Percentiles rank a stretch among this genome's conserved stretches.
Evolutionary conservation across 2,329 filamentous ascomycete genomes (phyloP).

Genomic region (Colletotrichum tamarilloi): DNA sequence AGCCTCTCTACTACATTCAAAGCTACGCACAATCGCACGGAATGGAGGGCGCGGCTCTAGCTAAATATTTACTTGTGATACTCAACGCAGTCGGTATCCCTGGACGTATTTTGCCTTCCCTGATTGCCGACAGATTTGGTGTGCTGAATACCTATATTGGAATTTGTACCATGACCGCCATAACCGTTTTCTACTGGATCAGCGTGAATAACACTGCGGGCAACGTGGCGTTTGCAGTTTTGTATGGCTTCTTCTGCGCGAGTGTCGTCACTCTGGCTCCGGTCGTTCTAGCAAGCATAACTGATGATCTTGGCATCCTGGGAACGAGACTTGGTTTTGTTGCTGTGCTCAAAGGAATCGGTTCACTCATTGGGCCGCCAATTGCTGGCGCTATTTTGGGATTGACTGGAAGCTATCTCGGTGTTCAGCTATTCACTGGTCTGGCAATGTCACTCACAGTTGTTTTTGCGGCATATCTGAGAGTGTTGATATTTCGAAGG

Average conservation of each 20-base stretch:
- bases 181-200: constrained; percentile 52
- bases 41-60: constrained; percentile 42
- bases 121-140: constrained; percentile 48
- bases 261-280: constrained; percentile 53
- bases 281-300: constrained; percentile 14
- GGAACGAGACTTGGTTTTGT: background rate
- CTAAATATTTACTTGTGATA: constrained; percentile 48
- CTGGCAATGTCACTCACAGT: background rate
- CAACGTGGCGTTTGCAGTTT: constrained; percentile 50
- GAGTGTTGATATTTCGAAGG: background rate
- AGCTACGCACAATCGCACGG: constrained; percentile 43
- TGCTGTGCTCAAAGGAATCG: background rate
- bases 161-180: constrained; percentile 53
- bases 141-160: constrained; percentile 55
- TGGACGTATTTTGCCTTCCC: constrained; percentile 46
- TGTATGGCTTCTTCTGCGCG: constrained; percentile 56
- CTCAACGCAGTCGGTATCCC: constrained; percentile 51
- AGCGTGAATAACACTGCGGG: constrained; percentile 42
- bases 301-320: background rate
- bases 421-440: background rate
- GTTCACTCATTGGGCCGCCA: background rate
- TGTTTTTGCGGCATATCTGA: background rate
- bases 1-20: constrained; percentile 45
- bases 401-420: background rate
- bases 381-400: background rate